Evolutionary conservation across 345 rosid species (phyloP).

Genomic region (Tarenaya hassleriana): DNA sequence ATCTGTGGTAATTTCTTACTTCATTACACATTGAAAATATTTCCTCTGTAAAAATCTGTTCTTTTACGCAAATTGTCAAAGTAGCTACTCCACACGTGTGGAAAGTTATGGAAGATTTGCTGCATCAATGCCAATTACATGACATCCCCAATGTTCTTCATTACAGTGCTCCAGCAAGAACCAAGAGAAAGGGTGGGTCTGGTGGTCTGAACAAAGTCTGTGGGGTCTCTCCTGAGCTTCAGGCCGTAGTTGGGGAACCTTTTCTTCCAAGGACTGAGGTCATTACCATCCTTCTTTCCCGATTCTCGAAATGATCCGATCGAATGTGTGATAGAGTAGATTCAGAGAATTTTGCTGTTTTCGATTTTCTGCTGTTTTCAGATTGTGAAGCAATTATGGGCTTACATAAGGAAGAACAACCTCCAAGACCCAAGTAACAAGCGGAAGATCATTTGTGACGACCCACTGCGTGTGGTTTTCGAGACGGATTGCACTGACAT

Average conservation of each 20-base stretch:
- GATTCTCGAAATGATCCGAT: background rate
- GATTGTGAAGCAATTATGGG: slow-evolving; percentile 98
- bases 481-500: slow-evolving; percentile 98
- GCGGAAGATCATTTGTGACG: slow-evolving; percentile 95
- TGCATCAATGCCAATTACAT: slow-evolving; percentile 5
- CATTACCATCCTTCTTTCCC: slow-evolving; percentile 5
- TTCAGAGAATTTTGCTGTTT: background rate
- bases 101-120: background rate
- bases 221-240: slow-evolving; percentile 87
- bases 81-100: background rate
- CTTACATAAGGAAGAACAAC: slow-evolving; percentile 88
- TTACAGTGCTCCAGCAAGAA: slow-evolving; percentile 61
- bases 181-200: slow-evolving; percentile 90
- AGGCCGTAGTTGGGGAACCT: slow-evolving; percentile 87
- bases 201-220: slow-evolving; percentile 97
- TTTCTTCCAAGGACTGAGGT: slow-evolving; percentile 96
- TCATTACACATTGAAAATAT: background rate
- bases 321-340: background rate
- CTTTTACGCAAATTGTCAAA: background rate
- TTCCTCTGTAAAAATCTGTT: no score
- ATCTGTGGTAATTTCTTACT: background rate
- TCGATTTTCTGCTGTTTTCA: slow-evolving; percentile 27
- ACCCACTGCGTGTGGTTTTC: slow-evolving; percentile 75
- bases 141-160: slow-evolving; percentile 14
- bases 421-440: slow-evolving; percentile 98